A percentile compares a stretch with the other conserved stretches of the same genome.
phyloP scores from a whole-genome alignment of 2,329 filamentous ascomycete species.

The Aspergillus sp. region DNA sequence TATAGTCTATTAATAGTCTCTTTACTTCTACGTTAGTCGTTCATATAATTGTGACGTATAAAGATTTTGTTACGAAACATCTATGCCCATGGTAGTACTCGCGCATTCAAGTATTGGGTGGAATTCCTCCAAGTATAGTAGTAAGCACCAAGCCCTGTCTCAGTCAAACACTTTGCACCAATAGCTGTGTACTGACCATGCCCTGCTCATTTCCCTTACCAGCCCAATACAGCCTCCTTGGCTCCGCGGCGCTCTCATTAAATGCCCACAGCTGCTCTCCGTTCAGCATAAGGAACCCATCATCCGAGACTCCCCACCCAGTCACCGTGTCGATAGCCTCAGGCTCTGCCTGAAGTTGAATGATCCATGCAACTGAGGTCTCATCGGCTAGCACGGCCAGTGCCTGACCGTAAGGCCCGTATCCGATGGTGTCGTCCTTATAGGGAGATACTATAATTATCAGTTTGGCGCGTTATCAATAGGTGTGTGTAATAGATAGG shows the following conservation, averaged over 20 bases:
- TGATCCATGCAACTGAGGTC: background rate
- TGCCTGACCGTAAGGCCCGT: background rate
- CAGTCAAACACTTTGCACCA: background rate
- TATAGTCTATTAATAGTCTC: no score
- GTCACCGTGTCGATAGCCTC: background rate
- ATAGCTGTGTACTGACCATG: slow-evolving; percentile 3
- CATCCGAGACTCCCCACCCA: slow-evolving; percentile 2
- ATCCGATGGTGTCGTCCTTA: background rate
- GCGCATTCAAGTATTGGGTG: no score
- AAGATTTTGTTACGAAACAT: no score
- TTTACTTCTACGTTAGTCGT: no score
- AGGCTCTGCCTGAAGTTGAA: background rate
- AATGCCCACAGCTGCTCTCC: slow-evolving; percentile 6
- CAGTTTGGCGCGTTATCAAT: background rate
- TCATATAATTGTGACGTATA: no score
- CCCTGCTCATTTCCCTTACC: background rate
- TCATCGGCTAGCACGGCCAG: background rate
- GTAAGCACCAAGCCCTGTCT: background rate
- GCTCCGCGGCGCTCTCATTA: slow-evolving; percentile 2
- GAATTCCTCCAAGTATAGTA: no score
- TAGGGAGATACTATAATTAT: slow-evolving; percentile 1
- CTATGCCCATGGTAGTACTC: no score
- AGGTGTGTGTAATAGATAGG: background rate
- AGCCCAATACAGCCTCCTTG: slow-evolving; percentile 6
- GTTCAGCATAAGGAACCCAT: slow-evolving; percentile 2